Conservation (phyloP, 208 protist species). For the Zelonia costaricensis region DNA sequence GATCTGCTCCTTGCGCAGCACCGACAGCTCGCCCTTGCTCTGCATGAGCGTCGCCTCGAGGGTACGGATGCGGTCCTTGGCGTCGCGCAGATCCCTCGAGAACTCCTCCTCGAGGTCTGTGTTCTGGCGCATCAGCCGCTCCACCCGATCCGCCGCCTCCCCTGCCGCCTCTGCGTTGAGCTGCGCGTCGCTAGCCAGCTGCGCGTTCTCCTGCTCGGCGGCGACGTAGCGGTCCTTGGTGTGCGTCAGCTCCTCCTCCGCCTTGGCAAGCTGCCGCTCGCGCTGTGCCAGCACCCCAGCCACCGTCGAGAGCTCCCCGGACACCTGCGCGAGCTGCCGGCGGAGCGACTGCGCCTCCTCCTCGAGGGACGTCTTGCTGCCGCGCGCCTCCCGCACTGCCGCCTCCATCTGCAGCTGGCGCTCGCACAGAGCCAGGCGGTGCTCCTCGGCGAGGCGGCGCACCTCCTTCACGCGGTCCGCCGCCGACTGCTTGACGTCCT, state of each 20-base stretch:
- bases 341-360: constrained; percentile 77
- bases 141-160: constrained; percentile 57
- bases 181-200: constrained; percentile 53
- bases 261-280: constrained; percentile 49
- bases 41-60: constrained; percentile 59
- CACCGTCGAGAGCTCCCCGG: constrained; percentile 70
- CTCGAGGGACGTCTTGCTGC: constrained; percentile 54
- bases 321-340: constrained; percentile 62
- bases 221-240: constrained; percentile 30
- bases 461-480: constrained; percentile 60
- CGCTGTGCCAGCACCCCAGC: constrained; percentile 66
- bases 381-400: constrained; percentile 66
- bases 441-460: constrained; percentile 64
- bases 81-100: constrained; percentile 48
- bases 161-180: constrained; percentile 32
- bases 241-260: constrained; percentile 42
- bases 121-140: constrained; percentile 56
- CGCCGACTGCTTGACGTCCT: constrained; percentile 50
- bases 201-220: constrained; percentile 62
- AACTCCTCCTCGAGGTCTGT: constrained; percentile 63
- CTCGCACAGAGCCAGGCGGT: constrained; percentile 71
- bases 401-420: constrained; percentile 67
- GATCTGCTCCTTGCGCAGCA: constrained; percentile 47
- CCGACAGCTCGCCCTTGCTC: constrained; percentile 44
- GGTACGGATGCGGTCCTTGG: constrained; percentile 56